Base-by-base conservation (phyloP, 2,329 filamentous ascomycete genomes). In the Penicillium sp. region DNA sequence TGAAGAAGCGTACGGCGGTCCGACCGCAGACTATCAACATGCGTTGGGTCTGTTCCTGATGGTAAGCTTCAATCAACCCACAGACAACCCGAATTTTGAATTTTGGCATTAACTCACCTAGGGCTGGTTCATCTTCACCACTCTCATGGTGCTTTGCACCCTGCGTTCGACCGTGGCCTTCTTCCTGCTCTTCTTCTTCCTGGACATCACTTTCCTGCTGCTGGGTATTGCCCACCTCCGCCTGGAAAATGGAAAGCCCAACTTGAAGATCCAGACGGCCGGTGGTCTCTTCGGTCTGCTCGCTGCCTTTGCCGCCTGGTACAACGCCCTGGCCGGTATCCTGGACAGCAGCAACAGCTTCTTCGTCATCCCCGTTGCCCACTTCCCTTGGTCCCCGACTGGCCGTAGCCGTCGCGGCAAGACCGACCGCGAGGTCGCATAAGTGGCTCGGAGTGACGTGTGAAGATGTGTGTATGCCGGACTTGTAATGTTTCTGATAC, bases 351-450 rank as follows among this genome's bases (percentile, higher is more conserved):
- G 62, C 51, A 74, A 74, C 59, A 92, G 86, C 72, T 95, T 95
- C 80, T 92, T 95, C 74, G 75, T 92, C 64, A 79, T 94, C 45
- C 90, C 89, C 35, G 88, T 95, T 47, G 82, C 84, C 55, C 88
- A 95, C 74, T 93, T 95, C 75, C 90, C 89, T 37, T 95, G 90
- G 90, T 90, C 85, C 25, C 82, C 84, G 55, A 84, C 83, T 68
- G 84, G 79, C 36, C 77, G 76, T 46, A 74, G 79, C 64, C 64
- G 61, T 44, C 76, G 80, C 44, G 72, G 48, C 38, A 72, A 82
- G 71, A 67, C 65, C 37, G 69, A 72, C 26, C 70, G 69, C 35
- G 61, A 66, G 45, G 46, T 55, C 30, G 64, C 56, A 13, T 67
- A 60, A 54, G 37, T 30, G 16, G n/a, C n/a, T 14, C 18, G 30